Base-by-base conservation (phyloP, 2,329 filamentous ascomycete species). In the Neurospora sp. region DNA sequence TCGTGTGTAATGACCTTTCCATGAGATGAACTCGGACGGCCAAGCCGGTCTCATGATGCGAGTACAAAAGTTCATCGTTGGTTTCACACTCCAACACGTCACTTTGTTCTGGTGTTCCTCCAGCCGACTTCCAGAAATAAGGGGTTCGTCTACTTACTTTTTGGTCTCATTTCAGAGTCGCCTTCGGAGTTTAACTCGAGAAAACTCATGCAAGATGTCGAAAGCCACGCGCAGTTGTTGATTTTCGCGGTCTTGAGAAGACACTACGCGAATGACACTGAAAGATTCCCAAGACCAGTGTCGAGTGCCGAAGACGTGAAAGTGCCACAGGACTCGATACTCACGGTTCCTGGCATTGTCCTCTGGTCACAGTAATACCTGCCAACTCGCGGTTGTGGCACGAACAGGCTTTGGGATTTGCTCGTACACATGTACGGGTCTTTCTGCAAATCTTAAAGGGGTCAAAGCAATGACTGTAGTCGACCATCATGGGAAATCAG, bases 251-350 rank as follows among this genome's bases (percentile, higher is more conserved):
- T 8, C 3, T 12, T 62, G 52, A 1, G 23, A 62, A 17, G 15
- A 33, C 6, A 10, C 12, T 1, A 17, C 0, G 15, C 3, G 6
- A 62, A 17, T 15, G 17, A 1, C 4, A 0, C 2, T 4, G 23
- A 6, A 12, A 5, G 23, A 8, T 33, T 17, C 6, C 15, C 1
- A 62, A 17, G 1, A 62, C 1, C 6, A 17, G 3, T 15, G 1
- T 28, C 15, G 6, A 62, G 15, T 0, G 23, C 8, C 6, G 6
- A 36, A 17, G 4, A 10, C 1, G 8, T 62, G 12, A 17, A 33
- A 36, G 52, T 62, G 4, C 2, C 28, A 62, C 52, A 36, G 28
- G 52, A 62, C 52, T 62, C 52, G 52, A 62, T 1, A 10, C 28
- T n/a, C 2, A 36, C 52, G 28, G 52, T 62, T n/a, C 52, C 52